A percentile compares a stretch with the other conserved stretches of the same genome.
phyloP scores from a whole-genome alignment of 106 monocot genomes.

The Iris macrosiphon region DNA sequence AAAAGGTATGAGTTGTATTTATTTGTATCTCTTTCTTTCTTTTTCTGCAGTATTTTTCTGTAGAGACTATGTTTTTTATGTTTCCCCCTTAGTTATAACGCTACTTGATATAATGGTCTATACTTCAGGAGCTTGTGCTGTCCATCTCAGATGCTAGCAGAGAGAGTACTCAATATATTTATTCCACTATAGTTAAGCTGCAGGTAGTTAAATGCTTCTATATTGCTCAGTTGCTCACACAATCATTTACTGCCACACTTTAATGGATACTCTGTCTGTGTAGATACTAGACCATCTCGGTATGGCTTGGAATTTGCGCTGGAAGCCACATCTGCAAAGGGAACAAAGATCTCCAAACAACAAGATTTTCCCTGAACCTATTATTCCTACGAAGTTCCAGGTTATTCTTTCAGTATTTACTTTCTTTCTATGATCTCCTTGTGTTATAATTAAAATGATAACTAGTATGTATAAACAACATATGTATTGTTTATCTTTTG shows the following conservation, averaged over 20 bases:
- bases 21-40: background rate
- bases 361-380: slow-evolving; percentile 21
- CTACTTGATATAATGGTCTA: too few species aligned
- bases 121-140: slow-evolving; percentile 57
- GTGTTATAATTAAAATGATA: background rate
- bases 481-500: too few species aligned
- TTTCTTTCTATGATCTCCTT: background rate
- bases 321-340: slow-evolving; percentile 28
- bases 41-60: background rate
- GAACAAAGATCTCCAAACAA: slow-evolving; percentile 5
- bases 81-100: too few species aligned
- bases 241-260: background rate
- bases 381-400: slow-evolving; percentile 56
- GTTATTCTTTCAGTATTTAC: slow-evolving; percentile 17
- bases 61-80: background rate
- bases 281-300: slow-evolving; percentile 83
- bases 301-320: slow-evolving; percentile 80
- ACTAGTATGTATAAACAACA: too few species aligned
- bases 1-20: slow-evolving; percentile 41
- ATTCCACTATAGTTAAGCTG: slow-evolving; percentile 67
- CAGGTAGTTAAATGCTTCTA: slow-evolving; percentile 39
- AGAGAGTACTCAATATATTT: slow-evolving; percentile 81
- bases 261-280: slow-evolving; percentile 5
- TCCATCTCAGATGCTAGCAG: slow-evolving; percentile 66
- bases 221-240: background rate